phyloP scores from a whole-genome alignment of 2,329 filamentous ascomycete species.

The Calonectria naviculata region DNA sequence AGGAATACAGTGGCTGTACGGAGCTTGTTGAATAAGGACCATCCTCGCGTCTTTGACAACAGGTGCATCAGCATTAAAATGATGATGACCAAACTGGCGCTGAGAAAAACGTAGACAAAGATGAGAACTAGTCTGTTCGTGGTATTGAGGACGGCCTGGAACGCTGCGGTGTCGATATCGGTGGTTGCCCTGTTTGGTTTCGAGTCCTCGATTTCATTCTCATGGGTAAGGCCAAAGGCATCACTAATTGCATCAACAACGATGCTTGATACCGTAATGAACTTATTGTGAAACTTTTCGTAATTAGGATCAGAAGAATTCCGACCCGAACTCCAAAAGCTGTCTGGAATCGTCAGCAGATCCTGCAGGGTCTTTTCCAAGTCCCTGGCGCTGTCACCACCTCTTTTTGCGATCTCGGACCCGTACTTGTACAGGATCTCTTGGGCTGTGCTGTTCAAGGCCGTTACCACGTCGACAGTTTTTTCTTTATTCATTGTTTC shows the following conservation, averaged over 20 bases:
- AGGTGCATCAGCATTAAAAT: slow-evolving; percentile 19
- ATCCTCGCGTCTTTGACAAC: slow-evolving; percentile 12
- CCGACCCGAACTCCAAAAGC: neutral
- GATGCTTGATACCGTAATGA: neutral
- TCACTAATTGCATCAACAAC: slow-evolving; percentile 8
- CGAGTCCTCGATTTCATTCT: neutral
- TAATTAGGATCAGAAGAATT: neutral
- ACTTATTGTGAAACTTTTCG: neutral
- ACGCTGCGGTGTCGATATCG: neutral
- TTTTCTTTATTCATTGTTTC: neutral
- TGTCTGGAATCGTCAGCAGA: neutral
- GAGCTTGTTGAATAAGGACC: slow-evolving; percentile 15
- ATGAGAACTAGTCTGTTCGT: neutral
- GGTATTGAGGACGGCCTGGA: neutral
- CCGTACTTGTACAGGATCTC: neutral
- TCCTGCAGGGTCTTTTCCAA: neutral
- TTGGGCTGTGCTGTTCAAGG: neutral
- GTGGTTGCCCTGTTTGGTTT: neutral
- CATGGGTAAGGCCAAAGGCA: slow-evolving; percentile 4
- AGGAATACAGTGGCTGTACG: slow-evolving; percentile 1
- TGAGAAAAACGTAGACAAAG: slow-evolving; percentile 15
- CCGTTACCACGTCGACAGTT: neutral
- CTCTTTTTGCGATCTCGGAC: neutral
- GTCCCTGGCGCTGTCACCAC: neutral
- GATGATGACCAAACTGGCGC: slow-evolving; percentile 12